Conservation (phyloP, 495 filamentous ascomycete genomes). For the Astrothelium macrocarpum region DNA sequence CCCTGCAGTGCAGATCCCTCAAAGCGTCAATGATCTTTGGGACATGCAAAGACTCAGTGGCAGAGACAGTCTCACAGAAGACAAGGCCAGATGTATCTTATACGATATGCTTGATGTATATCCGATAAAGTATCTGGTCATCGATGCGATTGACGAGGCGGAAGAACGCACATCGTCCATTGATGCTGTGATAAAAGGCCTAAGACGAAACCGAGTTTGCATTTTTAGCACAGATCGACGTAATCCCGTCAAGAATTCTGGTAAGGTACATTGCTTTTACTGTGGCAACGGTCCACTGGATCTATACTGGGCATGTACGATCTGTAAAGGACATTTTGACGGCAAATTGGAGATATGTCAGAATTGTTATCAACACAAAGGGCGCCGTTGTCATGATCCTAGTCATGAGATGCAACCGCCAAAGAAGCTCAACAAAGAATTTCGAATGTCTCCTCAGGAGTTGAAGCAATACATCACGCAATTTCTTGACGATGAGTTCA, state of each 20-base stretch:
- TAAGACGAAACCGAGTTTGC: neutral
- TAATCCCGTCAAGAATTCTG: neutral
- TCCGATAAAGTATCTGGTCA: neutral
- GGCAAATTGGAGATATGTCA: conserved; percentile 7
- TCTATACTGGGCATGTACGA: neutral
- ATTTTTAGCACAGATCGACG: neutral
- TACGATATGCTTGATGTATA: neutral
- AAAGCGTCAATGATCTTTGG: neutral
- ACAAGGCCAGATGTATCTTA: neutral
- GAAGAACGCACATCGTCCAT: neutral
- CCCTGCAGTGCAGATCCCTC: neutral
- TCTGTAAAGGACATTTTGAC: neutral
- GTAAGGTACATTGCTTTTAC: neutral
- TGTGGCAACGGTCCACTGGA: neutral
- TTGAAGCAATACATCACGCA: neutral
- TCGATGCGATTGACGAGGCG: neutral
- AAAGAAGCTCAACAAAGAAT: neutral
- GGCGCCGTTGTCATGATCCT: neutral
- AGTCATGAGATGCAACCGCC: neutral
- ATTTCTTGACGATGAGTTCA: conserved; percentile 5
- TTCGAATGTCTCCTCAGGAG: neutral
- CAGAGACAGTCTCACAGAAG: neutral
- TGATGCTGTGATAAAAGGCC: neutral
- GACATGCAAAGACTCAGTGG: neutral
- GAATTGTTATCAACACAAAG: neutral